Conservation (phyloP, 768 basidiomycete genomes). For the Podaxis mareebaensis region DNA sequence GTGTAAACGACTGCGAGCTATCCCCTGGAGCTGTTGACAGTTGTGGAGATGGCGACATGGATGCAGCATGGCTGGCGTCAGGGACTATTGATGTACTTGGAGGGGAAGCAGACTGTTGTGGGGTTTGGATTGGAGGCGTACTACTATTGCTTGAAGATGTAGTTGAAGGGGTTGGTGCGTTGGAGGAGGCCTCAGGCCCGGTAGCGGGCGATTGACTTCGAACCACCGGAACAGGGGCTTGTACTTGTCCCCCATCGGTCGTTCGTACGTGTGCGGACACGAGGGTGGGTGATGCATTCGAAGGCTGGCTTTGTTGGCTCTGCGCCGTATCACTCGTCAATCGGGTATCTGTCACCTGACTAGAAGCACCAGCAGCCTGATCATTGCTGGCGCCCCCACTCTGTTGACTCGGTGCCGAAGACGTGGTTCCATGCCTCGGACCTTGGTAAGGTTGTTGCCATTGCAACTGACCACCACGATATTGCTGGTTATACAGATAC, state of each 20-base stretch:
- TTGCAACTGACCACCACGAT: conserved; percentile 19
- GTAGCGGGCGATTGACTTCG: background rate
- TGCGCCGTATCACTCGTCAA: background rate
- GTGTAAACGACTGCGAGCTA: conserved; percentile 15
- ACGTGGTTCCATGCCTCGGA: conserved; percentile 11
- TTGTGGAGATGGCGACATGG: background rate
- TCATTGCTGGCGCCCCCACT: background rate
- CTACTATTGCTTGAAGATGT: background rate
- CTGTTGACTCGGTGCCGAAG: background rate
- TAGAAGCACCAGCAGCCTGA: background rate
- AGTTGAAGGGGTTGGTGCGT: background rate
- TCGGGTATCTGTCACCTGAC: background rate
- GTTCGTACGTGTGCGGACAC: background rate
- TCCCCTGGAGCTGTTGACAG: conserved; percentile 6
- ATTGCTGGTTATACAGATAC: conserved; percentile 18
- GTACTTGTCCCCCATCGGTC: background rate
- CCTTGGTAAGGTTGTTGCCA: conserved; percentile 26
- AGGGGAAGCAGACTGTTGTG: conserved; percentile 11
- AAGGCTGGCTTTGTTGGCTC: background rate
- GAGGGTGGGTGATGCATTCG: background rate
- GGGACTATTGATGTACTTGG: background rate
- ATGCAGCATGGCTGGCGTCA: background rate
- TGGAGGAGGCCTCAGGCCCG: background rate
- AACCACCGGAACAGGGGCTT: background rate
- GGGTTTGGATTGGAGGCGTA: conserved; percentile 3